phyloP scores from a whole-genome alignment of 1,284 basidiomycete genomes.

The Butyriboletus regius region DNA sequence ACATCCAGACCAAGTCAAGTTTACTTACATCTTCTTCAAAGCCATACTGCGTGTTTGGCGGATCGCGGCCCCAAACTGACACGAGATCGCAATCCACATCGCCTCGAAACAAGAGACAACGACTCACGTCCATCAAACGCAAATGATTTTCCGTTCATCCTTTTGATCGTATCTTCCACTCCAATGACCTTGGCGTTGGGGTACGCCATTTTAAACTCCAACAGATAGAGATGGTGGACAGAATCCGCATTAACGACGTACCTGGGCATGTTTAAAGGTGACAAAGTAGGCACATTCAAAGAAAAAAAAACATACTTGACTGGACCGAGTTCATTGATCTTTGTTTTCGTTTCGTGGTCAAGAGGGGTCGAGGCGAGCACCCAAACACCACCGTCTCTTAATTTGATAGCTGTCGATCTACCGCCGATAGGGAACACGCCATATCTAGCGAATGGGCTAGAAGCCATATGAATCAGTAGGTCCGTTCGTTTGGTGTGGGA shows the following conservation, averaged over 20 bases:
- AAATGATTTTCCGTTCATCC: conserved; percentile 39
- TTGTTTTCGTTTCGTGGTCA: conserved; percentile 63
- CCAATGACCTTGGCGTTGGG: conserved; percentile 71
- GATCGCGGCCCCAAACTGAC: conserved; percentile 60
- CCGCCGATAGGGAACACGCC: conserved; percentile 70
- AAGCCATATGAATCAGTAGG: conserved; percentile 8
- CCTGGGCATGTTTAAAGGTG: conserved; percentile 32
- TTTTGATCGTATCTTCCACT: conserved; percentile 48
- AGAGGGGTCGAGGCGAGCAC: conserved; percentile 80
- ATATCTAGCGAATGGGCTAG: conserved; percentile 63
- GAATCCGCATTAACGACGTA: conserved; percentile 61
- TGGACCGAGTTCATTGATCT: conserved; percentile 66
- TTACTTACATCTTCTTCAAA: conserved; percentile 70
- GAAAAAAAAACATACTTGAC: conserved; percentile 48
- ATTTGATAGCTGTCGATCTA: conserved; percentile 73
- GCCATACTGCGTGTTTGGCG: conserved; percentile 60
- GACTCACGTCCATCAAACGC: conserved; percentile 56
- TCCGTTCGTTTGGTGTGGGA: conserved; percentile 2
- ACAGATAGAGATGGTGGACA: conserved; percentile 62
- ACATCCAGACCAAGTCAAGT: background rate
- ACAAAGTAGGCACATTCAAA: background rate
- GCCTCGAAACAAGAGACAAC: background rate
- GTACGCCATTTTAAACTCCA: conserved; percentile 68
- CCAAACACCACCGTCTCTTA: conserved; percentile 70
- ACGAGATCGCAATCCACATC: background rate